Evolutionary conservation across 2,329 filamentous ascomycete species (phyloP).

Genomic region (Penicillium expansum): DNA sequence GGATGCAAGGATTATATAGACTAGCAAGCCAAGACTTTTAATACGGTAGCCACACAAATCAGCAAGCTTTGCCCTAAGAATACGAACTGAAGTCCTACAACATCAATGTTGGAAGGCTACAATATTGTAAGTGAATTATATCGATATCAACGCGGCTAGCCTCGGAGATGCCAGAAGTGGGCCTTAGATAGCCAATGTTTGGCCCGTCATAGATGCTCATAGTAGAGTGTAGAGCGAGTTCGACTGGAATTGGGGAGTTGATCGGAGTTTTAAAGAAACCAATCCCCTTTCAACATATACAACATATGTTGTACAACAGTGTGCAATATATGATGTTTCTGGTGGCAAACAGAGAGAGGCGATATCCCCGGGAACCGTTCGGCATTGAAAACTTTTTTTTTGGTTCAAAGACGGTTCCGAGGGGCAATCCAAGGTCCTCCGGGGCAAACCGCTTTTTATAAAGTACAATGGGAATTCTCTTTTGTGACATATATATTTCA

Average conservation of each 20-base stretch:
- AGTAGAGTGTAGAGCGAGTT: slow-evolving; percentile 1
- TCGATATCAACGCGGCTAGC: slow-evolving; percentile 11
- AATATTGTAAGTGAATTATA: neutral
- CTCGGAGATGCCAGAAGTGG: slow-evolving; percentile 16
- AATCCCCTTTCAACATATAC: neutral
- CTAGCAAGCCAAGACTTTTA: neutral
- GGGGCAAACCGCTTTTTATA: slow-evolving; percentile 20
- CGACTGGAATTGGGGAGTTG: neutral
- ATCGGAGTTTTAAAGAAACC: neutral
- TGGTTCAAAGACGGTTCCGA: slow-evolving; percentile 3
- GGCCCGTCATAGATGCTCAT: slow-evolving; percentile 1
- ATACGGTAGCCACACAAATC: neutral
- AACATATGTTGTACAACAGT: neutral
- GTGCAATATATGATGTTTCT: neutral
- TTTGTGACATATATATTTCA: neutral
- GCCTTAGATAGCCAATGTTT: slow-evolving; percentile 7
- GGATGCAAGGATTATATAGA: neutral
- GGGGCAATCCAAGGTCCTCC: slow-evolving; percentile 2
- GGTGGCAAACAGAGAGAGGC: slow-evolving; percentile 8
- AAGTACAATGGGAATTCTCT: slow-evolving; percentile 7
- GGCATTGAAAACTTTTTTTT: slow-evolving; percentile 20
- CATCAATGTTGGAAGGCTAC: neutral
- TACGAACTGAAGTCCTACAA: neutral
- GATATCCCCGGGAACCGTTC: slow-evolving; percentile 10
- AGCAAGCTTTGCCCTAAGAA: neutral